Evolutionary conservation across 169 alveolate genomes (phyloP).

Genomic region (Cyclospora cayetanensis): DNA sequence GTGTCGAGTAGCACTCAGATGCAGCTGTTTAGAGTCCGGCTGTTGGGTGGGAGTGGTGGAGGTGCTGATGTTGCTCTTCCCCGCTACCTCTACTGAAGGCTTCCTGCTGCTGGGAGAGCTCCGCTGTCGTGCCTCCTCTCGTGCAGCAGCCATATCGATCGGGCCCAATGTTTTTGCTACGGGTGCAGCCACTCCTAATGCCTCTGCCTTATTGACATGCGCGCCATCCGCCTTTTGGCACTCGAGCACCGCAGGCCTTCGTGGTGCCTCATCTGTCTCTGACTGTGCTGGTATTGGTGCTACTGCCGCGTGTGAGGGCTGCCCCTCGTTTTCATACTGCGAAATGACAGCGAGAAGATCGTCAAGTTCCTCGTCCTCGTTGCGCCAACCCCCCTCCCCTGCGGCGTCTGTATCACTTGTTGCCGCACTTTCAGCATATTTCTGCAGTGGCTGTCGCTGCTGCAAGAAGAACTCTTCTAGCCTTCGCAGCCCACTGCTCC

Average conservation of each 20-base stretch:
- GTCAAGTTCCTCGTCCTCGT: slow-evolving; percentile 54
- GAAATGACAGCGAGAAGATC: slow-evolving; percentile 46
- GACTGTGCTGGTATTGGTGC: background rate
- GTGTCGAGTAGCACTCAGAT: background rate
- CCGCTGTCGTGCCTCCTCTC: background rate
- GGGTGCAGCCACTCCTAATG: background rate
- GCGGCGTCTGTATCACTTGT: background rate
- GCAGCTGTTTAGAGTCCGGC: background rate
- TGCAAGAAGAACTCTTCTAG: slow-evolving; percentile 56
- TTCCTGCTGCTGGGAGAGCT: background rate
- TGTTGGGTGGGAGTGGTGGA: background rate
- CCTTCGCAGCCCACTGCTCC: slow-evolving; percentile 34
- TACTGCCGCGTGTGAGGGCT: background rate
- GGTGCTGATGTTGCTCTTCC: slow-evolving; percentile 31
- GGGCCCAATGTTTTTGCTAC: background rate
- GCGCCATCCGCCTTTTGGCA: background rate
- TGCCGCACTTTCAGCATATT: background rate
- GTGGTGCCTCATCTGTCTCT: slow-evolving; percentile 9
- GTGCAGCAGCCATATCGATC: background rate
- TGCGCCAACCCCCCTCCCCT: background rate
- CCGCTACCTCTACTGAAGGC: background rate
- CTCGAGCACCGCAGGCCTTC: background rate
- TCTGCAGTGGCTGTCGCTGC: slow-evolving; percentile 52
- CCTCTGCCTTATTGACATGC: background rate
- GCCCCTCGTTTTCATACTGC: slow-evolving; percentile 15